Evolutionary conservation across 2,329 filamentous ascomycete species (phyloP), one percentile per base, ranked within the genome.

Genomic region (Cladosporium velox): DNA sequence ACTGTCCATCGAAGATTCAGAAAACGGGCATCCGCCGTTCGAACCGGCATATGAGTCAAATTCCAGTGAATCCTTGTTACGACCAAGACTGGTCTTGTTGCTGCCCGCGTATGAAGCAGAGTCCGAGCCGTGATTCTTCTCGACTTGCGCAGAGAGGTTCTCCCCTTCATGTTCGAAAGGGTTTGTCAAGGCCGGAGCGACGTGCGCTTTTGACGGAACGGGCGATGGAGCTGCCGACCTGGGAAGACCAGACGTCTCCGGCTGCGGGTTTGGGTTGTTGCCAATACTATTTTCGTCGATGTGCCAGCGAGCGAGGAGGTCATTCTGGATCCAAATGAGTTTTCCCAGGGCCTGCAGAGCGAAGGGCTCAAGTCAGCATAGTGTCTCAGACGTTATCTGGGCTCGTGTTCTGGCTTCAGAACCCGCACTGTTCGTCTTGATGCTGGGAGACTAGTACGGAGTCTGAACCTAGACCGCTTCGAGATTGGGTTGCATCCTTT

Each of bases 301-400:
- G 52, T 92, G 91, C 89, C 90, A 93, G 76, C 90, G 91, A n/a
- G 91, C 90, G 76, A 94, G 91, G 34, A 94, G 83, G 77, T 94
- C 91, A 75, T 94, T 94, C 78, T 94, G 91, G 70, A 94, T 93
- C 91, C 91, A 94, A 70, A 94, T 89, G 30, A 94, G 88, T 77
- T 95, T 94, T 68, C 87, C 87, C 26, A 94, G 82, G 0, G 91
- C 91, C 24, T 24, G 24, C 24, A 24, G 24, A 24, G 24, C 24
- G 24, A 24, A 24, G 24, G 24, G 24, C 24, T 24, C 24, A 24
- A 24, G 24, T 24, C 24, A 24, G 24, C 24, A 24, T 24, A 24
- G 24, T 24, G 24, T 24, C 24, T 24, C 24, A 24, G 24, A 24
- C 24, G 24, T 24, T 24, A 24, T 24, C 24, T 24, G 24, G 24